Conservation (phyloP, 73 alveolate genomes). For the Symbiodinium pilosum region DNA sequence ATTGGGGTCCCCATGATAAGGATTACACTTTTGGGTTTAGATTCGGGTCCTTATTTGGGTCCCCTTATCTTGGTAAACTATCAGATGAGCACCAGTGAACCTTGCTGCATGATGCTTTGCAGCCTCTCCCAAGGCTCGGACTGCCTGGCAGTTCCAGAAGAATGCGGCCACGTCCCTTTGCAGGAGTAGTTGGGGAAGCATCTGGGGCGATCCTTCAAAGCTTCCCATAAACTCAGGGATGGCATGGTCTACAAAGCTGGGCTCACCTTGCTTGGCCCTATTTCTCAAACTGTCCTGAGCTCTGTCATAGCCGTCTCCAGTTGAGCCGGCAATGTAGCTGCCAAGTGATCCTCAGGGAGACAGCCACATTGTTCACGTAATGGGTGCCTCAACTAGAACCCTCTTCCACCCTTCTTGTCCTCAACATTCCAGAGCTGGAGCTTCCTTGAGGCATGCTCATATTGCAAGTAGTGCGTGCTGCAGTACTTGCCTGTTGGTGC, state of each 20-base stretch:
- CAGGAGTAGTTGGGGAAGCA: neutral
- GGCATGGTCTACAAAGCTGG: neutral
- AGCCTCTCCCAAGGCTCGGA: neutral
- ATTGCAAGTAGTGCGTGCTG: constrained; percentile 72
- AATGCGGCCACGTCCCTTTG: neutral
- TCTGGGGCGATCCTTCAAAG: neutral
- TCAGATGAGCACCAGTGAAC: no score
- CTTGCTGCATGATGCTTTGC: neutral
- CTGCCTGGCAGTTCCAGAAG: neutral
- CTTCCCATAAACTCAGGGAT: neutral
- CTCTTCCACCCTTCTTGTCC: neutral
- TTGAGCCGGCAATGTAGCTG: neutral
- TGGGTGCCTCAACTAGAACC: no score
- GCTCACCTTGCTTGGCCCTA: neutral
- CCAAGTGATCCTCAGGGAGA: neutral
- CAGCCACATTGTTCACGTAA: neutral
- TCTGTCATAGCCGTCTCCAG: neutral
- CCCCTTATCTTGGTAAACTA: neutral
- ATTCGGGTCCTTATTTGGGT: neutral
- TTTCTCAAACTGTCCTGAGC: neutral
- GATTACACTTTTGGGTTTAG: no score
- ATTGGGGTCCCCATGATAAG: no score
- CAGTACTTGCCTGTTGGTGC: constrained; percentile 60
- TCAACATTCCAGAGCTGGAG: neutral
- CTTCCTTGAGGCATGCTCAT: constrained; percentile 25